These are phyloP conservation scores for Gastrodia elata DNA, from an alignment of 106 monocot species.

Conservation along the genomic window DNA sequence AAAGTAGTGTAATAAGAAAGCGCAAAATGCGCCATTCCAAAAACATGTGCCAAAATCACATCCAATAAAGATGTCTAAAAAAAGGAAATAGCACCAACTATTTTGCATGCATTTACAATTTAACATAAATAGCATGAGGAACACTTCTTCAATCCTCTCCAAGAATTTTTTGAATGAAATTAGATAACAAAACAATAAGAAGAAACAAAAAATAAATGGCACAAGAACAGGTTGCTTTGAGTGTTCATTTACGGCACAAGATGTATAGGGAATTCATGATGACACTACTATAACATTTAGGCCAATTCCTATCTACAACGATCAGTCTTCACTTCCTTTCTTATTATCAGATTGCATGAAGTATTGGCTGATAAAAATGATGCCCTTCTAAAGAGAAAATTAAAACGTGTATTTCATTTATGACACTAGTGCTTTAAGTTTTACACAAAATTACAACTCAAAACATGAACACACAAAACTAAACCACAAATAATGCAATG, in stretches of 20 bases:
- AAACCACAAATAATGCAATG: neutral
- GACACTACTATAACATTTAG: neutral
- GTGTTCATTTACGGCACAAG: neutral
- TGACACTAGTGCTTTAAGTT: neutral
- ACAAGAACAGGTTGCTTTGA: neutral
- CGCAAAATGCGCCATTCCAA: neutral
- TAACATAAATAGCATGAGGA: neutral
- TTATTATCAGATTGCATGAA: neutral
- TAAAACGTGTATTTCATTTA: neutral
- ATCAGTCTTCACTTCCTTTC: neutral
- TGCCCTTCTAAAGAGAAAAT: neutral
- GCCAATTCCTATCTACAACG: neutral
- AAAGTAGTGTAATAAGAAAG: neutral
- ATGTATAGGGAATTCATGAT: neutral
- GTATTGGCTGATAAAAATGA: neutral
- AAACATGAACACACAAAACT: neutral
- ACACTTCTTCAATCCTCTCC: neutral
- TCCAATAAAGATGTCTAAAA: neutral
- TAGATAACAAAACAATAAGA: neutral
- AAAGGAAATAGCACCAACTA: neutral
- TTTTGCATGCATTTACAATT: neutral
- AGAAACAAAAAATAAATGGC: neutral
- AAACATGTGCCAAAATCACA: neutral
- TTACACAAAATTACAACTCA: neutral
- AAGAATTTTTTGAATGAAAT: neutral